These are phyloP conservation scores for Claviceps sp. DNA, from an alignment of 2,329 filamentous ascomycete genomes.

Conservation along the genomic window DNA sequence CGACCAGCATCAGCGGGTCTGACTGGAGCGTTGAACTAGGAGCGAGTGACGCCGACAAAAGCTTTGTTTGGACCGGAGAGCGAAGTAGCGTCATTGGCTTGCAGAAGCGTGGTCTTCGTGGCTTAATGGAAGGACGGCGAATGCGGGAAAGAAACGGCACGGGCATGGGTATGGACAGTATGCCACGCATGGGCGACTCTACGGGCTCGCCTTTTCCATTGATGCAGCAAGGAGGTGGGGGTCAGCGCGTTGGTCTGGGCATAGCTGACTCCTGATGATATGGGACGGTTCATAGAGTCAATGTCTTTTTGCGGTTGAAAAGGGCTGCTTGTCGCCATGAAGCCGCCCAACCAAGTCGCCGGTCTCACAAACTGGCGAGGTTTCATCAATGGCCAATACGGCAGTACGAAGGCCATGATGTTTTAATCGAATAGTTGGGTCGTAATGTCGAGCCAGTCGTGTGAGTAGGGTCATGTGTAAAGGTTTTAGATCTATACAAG, in stretches of 20 bases:
- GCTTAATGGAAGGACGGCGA: slow-evolving; percentile 85
- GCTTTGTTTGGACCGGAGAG: slow-evolving; percentile 60
- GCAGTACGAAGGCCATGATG: too few species aligned
- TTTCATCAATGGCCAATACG: too few species aligned
- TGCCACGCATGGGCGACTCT: slow-evolving; percentile 10
- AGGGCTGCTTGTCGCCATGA: too few species aligned
- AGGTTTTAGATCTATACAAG: too few species aligned
- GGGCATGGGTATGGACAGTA: slow-evolving; percentile 30
- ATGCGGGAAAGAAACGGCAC: slow-evolving; percentile 59
- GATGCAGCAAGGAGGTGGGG: slow-evolving; percentile 12
- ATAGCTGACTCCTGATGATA: slow-evolving; percentile 31
- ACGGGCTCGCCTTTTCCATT: slow-evolving; percentile 9
- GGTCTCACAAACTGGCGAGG: too few species aligned
- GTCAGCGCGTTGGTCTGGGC: slow-evolving; percentile 35
- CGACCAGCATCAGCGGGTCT: slow-evolving; percentile 37
- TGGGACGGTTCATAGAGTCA: neutral
- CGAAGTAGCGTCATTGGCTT: slow-evolving; percentile 83
- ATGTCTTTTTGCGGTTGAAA: neutral
- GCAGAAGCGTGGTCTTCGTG: slow-evolving; percentile 83
- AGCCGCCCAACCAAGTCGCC: too few species aligned
- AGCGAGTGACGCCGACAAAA: slow-evolving; percentile 31
- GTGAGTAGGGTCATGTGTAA: too few species aligned
- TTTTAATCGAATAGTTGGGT: too few species aligned
- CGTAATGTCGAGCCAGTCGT: too few species aligned
- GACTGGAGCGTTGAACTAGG: slow-evolving; percentile 44